phyloP scores from a whole-genome alignment of 2,329 filamentous ascomycete species.

The Aspergillus glaucus region DNA sequence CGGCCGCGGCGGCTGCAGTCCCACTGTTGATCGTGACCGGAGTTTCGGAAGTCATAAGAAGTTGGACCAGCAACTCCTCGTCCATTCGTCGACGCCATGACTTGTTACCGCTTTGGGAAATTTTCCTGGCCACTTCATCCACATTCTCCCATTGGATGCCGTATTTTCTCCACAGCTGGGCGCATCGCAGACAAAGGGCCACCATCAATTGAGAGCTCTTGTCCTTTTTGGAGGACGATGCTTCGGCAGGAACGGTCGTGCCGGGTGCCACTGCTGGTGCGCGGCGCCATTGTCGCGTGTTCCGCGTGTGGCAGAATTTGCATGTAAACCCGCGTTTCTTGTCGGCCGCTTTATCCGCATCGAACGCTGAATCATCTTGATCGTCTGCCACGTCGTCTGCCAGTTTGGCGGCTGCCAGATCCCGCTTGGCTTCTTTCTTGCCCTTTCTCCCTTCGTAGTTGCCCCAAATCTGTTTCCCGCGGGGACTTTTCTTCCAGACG shows the following conservation, averaged over 20 bases:
- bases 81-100: constrained; percentile 86
- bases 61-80: constrained; percentile 63
- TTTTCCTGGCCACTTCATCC: constrained; percentile 85
- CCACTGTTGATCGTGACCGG: constrained; percentile 38
- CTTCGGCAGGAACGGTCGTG: constrained; percentile 61
- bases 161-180: constrained; percentile 90
- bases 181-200: constrained; percentile 83
- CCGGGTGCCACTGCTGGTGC: constrained; percentile 72
- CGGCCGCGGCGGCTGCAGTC: constrained; percentile 40
- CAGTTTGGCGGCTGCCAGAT: constrained; percentile 64
- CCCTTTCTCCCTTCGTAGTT: constrained; percentile 80
- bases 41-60: constrained; percentile 40
- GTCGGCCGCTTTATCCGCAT: constrained; percentile 71
- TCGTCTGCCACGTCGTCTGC: constrained; percentile 90
- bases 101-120: constrained; percentile 69
- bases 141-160: constrained; percentile 92
- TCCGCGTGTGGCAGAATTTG: constrained; percentile 80
- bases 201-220: constrained; percentile 69
- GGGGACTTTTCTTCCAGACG: constrained; percentile 91
- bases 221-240: constrained; percentile 64
- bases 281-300: constrained; percentile 83
- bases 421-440: constrained; percentile 70
- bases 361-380: constrained; percentile 91
- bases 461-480: constrained; percentile 83
- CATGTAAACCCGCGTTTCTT: constrained; percentile 83